These are phyloP conservation scores for Orychophragmus violaceus DNA, from an alignment of 345 rosid genomes.

Conservation along the genomic window DNA sequence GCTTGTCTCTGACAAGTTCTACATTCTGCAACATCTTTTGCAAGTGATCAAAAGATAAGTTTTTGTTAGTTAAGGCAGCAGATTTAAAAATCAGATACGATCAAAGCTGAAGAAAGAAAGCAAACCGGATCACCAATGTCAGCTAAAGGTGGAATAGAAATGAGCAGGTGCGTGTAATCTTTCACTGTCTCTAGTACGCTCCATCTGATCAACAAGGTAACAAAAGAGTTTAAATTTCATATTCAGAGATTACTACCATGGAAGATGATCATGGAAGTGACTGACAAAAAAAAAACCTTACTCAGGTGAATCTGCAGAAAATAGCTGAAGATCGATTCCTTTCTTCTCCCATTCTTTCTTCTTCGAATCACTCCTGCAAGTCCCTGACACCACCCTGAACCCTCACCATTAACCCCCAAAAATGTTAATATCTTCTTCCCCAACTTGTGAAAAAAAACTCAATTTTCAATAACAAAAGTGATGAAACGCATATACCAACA, in stretches of 20 bases:
- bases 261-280: background rate
- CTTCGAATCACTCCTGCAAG: conserved; percentile 35
- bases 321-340: conserved; percentile 48
- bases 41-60: background rate
- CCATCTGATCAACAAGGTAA: background rate
- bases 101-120: background rate
- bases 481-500: too few species aligned
- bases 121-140: conserved; percentile 71
- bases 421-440: background rate
- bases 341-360: conserved; percentile 43
- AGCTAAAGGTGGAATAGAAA: conserved; percentile 61
- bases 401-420: background rate
- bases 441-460: background rate
- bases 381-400: conserved; percentile 54
- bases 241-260: background rate
- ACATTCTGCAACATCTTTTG: conserved; percentile 52
- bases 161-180: conserved; percentile 58
- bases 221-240: background rate
- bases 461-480: too few species aligned
- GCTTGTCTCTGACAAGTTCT: conserved; percentile 38
- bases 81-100: background rate
- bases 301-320: conserved; percentile 60
- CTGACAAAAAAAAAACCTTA: conserved; percentile 17
- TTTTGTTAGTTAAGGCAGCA: background rate
- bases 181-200: conserved; percentile 35